phyloP scores from a whole-genome alignment of 2,329 filamentous ascomycete species.

The Mycosphaerella sp. region DNA sequence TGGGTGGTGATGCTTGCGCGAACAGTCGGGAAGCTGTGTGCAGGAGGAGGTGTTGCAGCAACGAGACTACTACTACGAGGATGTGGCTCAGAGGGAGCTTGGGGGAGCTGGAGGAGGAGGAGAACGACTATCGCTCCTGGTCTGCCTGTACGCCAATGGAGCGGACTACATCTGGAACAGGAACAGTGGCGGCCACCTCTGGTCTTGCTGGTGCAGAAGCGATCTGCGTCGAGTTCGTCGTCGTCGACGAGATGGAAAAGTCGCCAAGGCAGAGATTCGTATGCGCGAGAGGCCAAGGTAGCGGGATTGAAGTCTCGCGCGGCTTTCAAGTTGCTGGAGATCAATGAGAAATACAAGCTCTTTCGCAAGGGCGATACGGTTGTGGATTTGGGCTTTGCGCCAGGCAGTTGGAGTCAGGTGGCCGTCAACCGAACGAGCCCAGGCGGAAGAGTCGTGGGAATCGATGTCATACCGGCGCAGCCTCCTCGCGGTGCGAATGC shows the following conservation, averaged over 20 bases:
- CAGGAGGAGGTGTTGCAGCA: not conserved
- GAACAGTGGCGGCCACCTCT: not conserved
- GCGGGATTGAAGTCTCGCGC: constrained; percentile 81
- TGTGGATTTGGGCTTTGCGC: constrained; percentile 80
- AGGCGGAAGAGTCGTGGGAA: constrained; percentile 68
- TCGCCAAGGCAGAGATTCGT: constrained; percentile 68
- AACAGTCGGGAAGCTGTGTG: constrained; percentile 12
- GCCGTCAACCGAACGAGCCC: constrained; percentile 73
- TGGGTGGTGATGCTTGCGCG: constrained; percentile 21
- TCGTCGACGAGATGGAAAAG: constrained; percentile 78
- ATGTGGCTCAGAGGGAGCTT: not conserved
- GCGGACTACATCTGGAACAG: not conserved
- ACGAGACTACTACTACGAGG: not conserved
- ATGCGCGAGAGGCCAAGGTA: constrained; percentile 67
- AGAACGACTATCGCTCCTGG: not conserved
- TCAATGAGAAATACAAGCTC: constrained; percentile 73
- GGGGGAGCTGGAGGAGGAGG: constrained; percentile 2
- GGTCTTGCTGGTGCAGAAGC: not conserved
- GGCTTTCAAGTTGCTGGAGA: constrained; percentile 88
- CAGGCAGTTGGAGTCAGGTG: constrained; percentile 65
- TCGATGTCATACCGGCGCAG: constrained; percentile 88
- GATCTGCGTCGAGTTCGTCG: constrained; percentile 39
- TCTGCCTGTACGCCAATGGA: not conserved
- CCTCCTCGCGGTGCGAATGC: constrained; percentile 88
- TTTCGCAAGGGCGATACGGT: constrained; percentile 79